Base-by-base conservation (phyloP, 352 stramenopile species). In the Phytopythium sindhum region DNA sequence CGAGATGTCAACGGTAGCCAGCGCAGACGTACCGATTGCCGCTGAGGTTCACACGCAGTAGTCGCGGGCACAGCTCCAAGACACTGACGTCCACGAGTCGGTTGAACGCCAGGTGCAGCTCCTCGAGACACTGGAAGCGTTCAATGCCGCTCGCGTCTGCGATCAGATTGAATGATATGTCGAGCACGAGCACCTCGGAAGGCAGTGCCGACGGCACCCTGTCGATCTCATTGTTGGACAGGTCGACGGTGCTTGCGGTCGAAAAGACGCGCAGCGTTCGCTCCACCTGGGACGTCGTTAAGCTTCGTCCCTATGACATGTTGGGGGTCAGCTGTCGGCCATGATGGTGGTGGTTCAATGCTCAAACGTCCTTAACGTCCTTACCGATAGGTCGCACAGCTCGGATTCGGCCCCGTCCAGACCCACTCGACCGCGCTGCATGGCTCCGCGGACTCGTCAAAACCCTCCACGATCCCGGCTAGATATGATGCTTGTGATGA, bases 181-280 rank as follows among this genome's bases (percentile, higher is more conserved):
- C 81, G 4, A 93, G 67, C 26, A 71, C 80, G 41, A 88, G 23
- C 29, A 91, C 61, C 37, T 70, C 57, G 10, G 52, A 48, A 1
- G 84, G 73, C 23, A 91, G 78, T 19, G 80, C 80, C 21, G 61
- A 24, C 2, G 84, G 81, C 23, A 93, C 67, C 37, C 73, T 73
- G 56, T 90, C 80, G 23, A 91, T 80, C 55, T 90, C 81, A 31
- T 91, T 91, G 65, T 89, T 90, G 26, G 82, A 90, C 60, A 93
- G 70, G 57, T 91, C 77, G 48, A 90, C 82, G 0, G 76, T 79
- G 44, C 80, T 66, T 1, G 81, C 82, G 2, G 77, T 86, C 53
- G 81, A 69, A 39, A 91, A 91, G 15, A 93, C 79, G 15, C 80
- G 79, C 10, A 90, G 73, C 15, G 75, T 89, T 21, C 79, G 77